Conservation (phyloP, 1,284 basidiomycete genomes). For the Porodaedalea pini region DNA sequence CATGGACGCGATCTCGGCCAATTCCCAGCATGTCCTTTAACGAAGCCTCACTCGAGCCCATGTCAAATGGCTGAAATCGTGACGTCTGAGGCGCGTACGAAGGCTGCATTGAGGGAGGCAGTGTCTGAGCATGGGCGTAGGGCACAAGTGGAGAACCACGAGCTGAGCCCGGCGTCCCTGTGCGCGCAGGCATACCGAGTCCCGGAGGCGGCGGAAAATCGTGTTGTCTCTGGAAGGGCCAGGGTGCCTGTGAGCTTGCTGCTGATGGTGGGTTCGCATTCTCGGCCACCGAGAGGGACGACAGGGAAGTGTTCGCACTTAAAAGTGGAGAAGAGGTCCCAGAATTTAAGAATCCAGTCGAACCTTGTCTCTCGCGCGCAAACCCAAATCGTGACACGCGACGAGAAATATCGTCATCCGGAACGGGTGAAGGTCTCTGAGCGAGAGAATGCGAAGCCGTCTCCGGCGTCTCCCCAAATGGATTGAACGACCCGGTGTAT, state of each 20-base stretch:
- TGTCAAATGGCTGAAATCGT: slow-evolving; percentile 57
- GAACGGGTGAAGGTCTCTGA: slow-evolving; percentile 32
- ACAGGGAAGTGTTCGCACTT: slow-evolving; percentile 46
- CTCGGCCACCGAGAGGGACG: slow-evolving; percentile 37
- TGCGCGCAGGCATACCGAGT: slow-evolving; percentile 33
- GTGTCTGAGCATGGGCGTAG: slow-evolving; percentile 38
- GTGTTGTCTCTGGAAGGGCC: slow-evolving; percentile 45
- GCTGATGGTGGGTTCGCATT: slow-evolving; percentile 40
- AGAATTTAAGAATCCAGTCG: slow-evolving; percentile 50
- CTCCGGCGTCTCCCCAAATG: slow-evolving; percentile 60
- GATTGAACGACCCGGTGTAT: slow-evolving; percentile 75
- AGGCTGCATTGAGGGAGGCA: slow-evolving; percentile 29
- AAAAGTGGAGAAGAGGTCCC: slow-evolving; percentile 54
- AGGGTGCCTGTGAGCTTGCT: slow-evolving; percentile 34
- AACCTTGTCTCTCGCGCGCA: slow-evolving; percentile 66
- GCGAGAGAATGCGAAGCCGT: slow-evolving; percentile 32
- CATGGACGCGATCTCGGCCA: slow-evolving; percentile 52
- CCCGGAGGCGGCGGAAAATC: slow-evolving; percentile 33
- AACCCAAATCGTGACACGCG: slow-evolving; percentile 83
- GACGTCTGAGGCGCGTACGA: slow-evolving; percentile 36
- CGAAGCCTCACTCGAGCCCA: slow-evolving; percentile 63
- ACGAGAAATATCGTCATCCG: slow-evolving; percentile 61
- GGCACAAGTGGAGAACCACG: slow-evolving; percentile 47
- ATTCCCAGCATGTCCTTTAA: slow-evolving; percentile 69
- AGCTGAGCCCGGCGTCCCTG: slow-evolving; percentile 33